Evolutionary conservation across 169 alveolate species (phyloP), one percentile per base, ranked within the genome.

Genomic region (Plasmodium gonderi): DNA sequence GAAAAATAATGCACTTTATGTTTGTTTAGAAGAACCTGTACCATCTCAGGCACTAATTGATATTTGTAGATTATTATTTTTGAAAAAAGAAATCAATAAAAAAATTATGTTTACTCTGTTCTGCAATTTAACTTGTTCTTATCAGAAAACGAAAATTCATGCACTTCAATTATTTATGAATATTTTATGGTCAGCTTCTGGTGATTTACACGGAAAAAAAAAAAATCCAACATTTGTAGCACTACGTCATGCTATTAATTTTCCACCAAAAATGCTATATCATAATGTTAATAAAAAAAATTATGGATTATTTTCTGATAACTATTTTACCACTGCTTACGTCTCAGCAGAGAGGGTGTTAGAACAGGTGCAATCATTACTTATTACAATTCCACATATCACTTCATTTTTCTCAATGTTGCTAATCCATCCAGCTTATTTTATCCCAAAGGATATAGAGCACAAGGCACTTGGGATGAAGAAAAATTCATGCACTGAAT

Each of bases 1-100:
- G 1, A 77, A 82, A 75, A 42, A 67, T 79, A 40, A 85, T 14
- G 92, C 94, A 26, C 65, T 77, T 20, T 92, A 92, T 72, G 83
- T 92, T 36, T 81, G 94, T 23, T 51, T 78, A n/a, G 92, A 91
- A 82, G 82, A 91, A 77, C 95, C 94, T 9, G 90, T 93, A 67
- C 67, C 92, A 6, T 79, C 92, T 42, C 74, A 80, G 54, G 96
- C 92, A 36, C 80, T 95, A 44, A 79, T 95, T 42, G 95, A 95
- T 23, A 91, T 95, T 5, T 95, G 97, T 67, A 95, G 94, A 90
- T 78, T 95, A 82, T 81, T 95, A 67, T 95, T 90, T 92, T 94
- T 95, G n/a, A 93, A 91, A 80, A 90, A 90, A 64, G 97, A 95
- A 68, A 91, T 95, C n/a, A 95, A 95, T 79, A 95, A 94, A 54